A percentile compares a stretch with the other conserved stretches of the same genome.
These are phyloP conservation scores for Patellifolia procumbens DNA, from an alignment of 179 eudicot species.

Conservation along the genomic window DNA sequence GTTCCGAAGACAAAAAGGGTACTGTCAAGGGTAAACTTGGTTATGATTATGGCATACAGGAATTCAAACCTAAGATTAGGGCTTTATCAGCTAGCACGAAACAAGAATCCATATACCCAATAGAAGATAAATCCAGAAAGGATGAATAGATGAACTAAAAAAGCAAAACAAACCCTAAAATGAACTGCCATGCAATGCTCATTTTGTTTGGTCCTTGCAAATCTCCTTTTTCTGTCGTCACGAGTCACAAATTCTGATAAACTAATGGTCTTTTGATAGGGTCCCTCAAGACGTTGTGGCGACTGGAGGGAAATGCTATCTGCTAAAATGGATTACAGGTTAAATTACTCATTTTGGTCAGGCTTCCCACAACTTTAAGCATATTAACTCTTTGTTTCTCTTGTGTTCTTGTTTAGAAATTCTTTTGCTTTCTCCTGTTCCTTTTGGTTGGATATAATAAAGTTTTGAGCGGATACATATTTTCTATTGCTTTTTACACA, in stretches of 20 bases:
- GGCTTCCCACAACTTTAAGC: neutral
- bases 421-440: neutral
- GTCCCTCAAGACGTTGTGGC: conserved; percentile 94
- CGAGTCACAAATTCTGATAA: conserved; percentile 8
- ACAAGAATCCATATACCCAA: neutral
- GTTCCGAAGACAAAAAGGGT: neutral
- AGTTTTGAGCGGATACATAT: neutral
- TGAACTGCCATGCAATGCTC: neutral
- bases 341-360: neutral
- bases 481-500: neutral
- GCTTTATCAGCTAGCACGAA: neutral
- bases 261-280: conserved; percentile 42
- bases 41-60: neutral
- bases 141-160: neutral
- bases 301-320: conserved; percentile 89
- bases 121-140: neutral
- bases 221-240: neutral
- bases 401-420: neutral
- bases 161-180: neutral
- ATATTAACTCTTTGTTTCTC: neutral
- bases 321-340: conserved; percentile 93
- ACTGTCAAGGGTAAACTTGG: neutral
- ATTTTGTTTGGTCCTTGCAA: neutral
- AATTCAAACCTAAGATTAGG: neutral
- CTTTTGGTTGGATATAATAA: neutral